Evolutionary conservation across 2,329 filamentous ascomycete genomes (phyloP), one percentile per base, ranked within the genome.

Genomic region (Colletotrichum zoysiae): DNA sequence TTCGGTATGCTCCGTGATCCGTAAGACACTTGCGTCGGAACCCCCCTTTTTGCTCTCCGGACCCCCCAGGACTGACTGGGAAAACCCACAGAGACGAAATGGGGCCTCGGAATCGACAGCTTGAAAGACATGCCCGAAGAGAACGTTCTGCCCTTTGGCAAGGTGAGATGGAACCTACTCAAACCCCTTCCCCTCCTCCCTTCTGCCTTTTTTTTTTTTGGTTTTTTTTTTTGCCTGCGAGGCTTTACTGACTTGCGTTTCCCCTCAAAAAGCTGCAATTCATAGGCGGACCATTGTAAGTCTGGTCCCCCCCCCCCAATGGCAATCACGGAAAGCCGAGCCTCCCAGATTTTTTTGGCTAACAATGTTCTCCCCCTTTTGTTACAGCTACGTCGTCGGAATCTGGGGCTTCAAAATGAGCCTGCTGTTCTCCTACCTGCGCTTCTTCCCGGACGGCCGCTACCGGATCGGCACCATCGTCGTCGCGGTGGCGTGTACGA

Each of bases 341-440:
- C 20, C 8, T n/a, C 20, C 26, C n/a, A 11, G 35, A 20, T 18
- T 9, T 42, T 18, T 12, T 6, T 9, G 7, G 23, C 59, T 58
- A 12, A 73, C 14, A 65, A 38, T 62, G 5, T 73, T 2, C 4
- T 8, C 6, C 1, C 6, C 18, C 6, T 26, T 26, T 20, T 11
- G n/a, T 26, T 12, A 1, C 35, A 84, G 82, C 35, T 85, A 84
- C 65, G 80, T 84, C 26, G 73, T 78, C 9, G 79, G 80, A 44
- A 83, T 86, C 35, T 79, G 85, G 12, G 82, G 81, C 2, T 87
- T 86, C 77, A 86, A 86, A 65, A 77, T 85, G 33, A 80, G 84
- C 53, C 76, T 86, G 3, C 75, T 87, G 5, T 78, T 83, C 11
- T 82, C 83, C 1, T 84, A 85, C 30, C 77, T 86, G 0, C 82